Evolutionary conservation across 1,139 yeast species (phyloP).

Genomic region (Taphrina flavorubra): DNA sequence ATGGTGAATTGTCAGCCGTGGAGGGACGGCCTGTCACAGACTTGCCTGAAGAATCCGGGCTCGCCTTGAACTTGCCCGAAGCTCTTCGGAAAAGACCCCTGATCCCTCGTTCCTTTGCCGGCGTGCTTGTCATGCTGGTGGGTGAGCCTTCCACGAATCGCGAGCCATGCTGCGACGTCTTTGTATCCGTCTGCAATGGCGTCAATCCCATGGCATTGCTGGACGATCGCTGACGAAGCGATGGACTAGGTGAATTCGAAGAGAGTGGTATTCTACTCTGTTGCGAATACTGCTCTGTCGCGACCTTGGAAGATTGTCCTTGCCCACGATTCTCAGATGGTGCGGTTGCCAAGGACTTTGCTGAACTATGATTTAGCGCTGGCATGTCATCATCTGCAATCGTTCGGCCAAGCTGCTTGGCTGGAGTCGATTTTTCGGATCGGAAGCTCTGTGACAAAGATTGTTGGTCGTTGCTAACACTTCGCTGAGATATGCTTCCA

Average conservation of each 20-base stretch:
- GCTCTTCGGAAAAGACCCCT: slow-evolving; percentile 21
- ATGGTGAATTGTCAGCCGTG: neutral
- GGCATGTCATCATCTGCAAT: neutral
- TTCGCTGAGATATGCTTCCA: neutral
- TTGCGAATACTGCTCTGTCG: neutral
- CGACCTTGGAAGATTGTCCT: neutral
- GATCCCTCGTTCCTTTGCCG: slow-evolving; percentile 9
- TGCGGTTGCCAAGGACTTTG: neutral
- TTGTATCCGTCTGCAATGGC: neutral
- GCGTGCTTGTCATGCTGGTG: slow-evolving; percentile 1
- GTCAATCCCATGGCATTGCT: neutral
- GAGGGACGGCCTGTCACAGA: slow-evolving; percentile 2
- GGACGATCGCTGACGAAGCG: neutral
- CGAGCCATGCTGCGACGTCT: neutral
- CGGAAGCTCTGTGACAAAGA: neutral
- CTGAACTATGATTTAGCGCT: neutral
- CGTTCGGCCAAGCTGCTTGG: slow-evolving; percentile 8
- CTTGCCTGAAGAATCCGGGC: slow-evolving; percentile 1
- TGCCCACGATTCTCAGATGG: neutral
- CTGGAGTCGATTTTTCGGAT: neutral
- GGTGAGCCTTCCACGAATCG: slow-evolving; percentile 3
- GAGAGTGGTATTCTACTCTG: neutral
- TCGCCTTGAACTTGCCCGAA: slow-evolving; percentile 5
- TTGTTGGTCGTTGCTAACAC: slow-evolving; percentile 3
- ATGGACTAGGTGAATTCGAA: neutral